Evolutionary conservation across 2,329 filamentous ascomycete species (phyloP).

Genomic region (Ascochyta lentis): DNA sequence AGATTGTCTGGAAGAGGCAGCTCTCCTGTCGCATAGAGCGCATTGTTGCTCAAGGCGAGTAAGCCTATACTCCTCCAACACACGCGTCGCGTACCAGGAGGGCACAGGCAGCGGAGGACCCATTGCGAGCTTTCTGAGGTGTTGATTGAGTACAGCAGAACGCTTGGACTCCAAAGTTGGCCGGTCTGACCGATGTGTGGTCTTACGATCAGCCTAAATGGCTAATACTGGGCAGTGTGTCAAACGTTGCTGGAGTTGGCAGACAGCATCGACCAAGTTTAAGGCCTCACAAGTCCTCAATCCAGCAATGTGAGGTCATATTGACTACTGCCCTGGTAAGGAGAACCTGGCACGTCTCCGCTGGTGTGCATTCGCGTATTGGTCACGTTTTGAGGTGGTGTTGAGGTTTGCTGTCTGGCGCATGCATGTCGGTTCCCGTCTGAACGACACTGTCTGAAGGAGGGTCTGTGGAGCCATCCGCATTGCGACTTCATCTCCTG

Average conservation of each 20-base stretch:
- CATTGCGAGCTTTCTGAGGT: not conserved
- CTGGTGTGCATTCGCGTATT: conserved; percentile 2
- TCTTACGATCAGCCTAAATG: conserved; percentile 18
- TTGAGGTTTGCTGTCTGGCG: not conserved
- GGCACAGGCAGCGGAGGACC: conserved; percentile 7
- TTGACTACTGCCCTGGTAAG: conserved; percentile 8
- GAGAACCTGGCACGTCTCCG: conserved; percentile 16
- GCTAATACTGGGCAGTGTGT: conserved; percentile 19
- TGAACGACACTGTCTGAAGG: not conserved
- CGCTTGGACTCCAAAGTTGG: conserved; percentile 22
- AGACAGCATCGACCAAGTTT: conserved; percentile 18
- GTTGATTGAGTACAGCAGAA: conserved; percentile 13
- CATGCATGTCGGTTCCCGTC: conserved; percentile 8
- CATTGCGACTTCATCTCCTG: conserved; percentile 26
- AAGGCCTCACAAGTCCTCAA: conserved; percentile 14
- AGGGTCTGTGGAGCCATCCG: conserved; percentile 17
- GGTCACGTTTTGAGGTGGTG: conserved; percentile 12
- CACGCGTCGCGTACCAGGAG: conserved; percentile 12
- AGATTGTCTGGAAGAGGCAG: conserved; percentile 2
- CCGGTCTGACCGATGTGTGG: conserved; percentile 12
- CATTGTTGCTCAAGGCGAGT: conserved; percentile 10
- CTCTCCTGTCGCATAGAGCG: conserved; percentile 3
- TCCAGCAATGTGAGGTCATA: conserved; percentile 15
- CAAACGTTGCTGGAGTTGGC: conserved; percentile 13
- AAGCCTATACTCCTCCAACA: conserved; percentile 11